phyloP scores from a whole-genome alignment of 2,329 filamentous ascomycete species.

The Colletotrichum incanum region DNA sequence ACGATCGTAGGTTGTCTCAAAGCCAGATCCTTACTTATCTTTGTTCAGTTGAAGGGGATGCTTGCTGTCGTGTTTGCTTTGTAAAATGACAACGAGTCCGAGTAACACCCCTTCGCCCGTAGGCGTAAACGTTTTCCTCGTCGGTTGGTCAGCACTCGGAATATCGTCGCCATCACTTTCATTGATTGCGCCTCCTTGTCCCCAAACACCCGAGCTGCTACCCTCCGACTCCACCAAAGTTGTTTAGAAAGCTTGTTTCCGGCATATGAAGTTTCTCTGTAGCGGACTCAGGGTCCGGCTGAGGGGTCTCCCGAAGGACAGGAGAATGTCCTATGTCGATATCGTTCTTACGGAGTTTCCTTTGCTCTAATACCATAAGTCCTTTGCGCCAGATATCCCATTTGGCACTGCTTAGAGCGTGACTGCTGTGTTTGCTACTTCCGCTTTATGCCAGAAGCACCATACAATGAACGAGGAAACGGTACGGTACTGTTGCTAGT shows the following conservation, averaged over 20 bases:
- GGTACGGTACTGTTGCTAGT: too few species aligned
- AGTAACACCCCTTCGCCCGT: background rate
- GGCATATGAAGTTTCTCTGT: slow-evolving; percentile 29
- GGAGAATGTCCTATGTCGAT: background rate
- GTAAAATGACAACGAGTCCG: background rate
- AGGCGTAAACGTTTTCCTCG: background rate
- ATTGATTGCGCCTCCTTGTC: background rate
- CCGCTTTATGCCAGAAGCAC: background rate
- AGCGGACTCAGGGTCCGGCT: slow-evolving; percentile 18
- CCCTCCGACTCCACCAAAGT: slow-evolving; percentile 2
- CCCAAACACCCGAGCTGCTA: background rate
- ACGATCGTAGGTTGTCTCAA: slow-evolving; percentile 42
- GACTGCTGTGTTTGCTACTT: background rate
- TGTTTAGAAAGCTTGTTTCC: slow-evolving; percentile 34
- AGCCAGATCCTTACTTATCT: slow-evolving; percentile 22
- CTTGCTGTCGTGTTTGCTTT: slow-evolving; percentile 2
- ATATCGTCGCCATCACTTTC: background rate
- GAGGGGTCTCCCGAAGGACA: background rate
- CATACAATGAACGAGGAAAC: background rate
- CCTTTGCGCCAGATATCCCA: too few species aligned
- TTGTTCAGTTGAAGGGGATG: background rate
- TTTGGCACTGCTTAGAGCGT: background rate
- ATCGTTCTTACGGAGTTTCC: background rate
- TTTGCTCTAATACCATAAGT: background rate
- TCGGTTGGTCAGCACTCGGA: slow-evolving; percentile 6